A percentile compares a stretch with the other conserved stretches of the same genome.
Conservation (phyloP, 2,329 filamentous ascomycete species). For the Ascochyta viciae-villosae region DNA sequence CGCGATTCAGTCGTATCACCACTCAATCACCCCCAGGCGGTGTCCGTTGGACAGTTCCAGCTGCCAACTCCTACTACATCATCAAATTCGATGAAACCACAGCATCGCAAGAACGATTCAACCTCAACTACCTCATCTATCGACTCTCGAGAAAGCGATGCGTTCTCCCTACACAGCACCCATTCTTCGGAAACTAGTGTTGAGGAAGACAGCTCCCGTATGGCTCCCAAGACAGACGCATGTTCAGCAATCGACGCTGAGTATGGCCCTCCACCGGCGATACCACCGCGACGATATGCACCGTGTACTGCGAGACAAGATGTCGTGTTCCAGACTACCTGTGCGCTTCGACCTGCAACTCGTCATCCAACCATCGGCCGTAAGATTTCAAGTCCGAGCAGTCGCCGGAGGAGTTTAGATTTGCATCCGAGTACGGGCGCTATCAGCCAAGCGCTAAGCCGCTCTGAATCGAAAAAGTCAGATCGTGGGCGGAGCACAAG, state of each 20-base stretch:
- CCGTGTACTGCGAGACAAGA: conserved; percentile 33
- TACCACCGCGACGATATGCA: conserved; percentile 34
- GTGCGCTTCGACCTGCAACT: conserved; percentile 22
- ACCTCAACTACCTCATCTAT: conserved; percentile 44
- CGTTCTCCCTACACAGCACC: conserved; percentile 49
- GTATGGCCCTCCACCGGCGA: conserved; percentile 20
- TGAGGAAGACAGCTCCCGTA: conserved; percentile 38
- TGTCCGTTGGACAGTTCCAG: conserved; percentile 23
- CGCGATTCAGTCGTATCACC: conserved; percentile 44
- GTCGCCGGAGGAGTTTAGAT: conserved; percentile 21
- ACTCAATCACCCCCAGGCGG: conserved; percentile 29
- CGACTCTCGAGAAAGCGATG: conserved; percentile 46
- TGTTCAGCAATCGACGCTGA: background rate
- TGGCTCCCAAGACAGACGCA: conserved; percentile 13
- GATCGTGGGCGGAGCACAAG: conserved; percentile 33
- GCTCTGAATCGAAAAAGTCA: conserved; percentile 28
- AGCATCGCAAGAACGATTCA: conserved; percentile 20
- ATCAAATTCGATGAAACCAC: conserved; percentile 5
- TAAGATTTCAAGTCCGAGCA: conserved; percentile 30
- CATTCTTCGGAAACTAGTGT: conserved; percentile 50
- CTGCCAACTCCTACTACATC: conserved; percentile 6
- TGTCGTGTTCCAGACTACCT: conserved; percentile 37
- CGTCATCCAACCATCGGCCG: conserved; percentile 29
- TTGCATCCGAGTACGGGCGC: conserved; percentile 28
- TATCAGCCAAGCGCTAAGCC: conserved; percentile 33